These are phyloP conservation scores for Globisporangium iwayamae DNA, from an alignment of 352 stramenopile species.

Conservation along the genomic window DNA sequence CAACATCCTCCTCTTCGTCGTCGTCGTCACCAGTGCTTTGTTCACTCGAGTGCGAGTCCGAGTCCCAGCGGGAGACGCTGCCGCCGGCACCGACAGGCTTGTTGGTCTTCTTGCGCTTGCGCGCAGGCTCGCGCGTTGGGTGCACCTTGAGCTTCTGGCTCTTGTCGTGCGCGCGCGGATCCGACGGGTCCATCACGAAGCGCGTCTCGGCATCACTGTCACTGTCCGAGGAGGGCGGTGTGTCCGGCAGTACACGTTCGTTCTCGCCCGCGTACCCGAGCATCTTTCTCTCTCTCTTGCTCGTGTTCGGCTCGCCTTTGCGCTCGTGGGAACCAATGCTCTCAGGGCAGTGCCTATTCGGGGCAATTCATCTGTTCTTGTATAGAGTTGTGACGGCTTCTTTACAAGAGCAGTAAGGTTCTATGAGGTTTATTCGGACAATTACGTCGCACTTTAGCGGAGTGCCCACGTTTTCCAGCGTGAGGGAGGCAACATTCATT, in stretches of 20 bases:
- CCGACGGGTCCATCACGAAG: conserved; percentile 75
- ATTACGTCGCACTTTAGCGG: conserved; percentile 4
- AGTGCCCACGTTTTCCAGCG: not conserved
- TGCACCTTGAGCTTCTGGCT: conserved; percentile 26
- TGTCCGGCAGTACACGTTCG: conserved; percentile 26
- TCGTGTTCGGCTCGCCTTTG: not conserved
- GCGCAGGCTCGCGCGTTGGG: conserved; percentile 21
- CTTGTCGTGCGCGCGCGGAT: conserved; percentile 59
- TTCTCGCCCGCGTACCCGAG: conserved; percentile 30
- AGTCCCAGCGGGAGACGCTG: conserved; percentile 54
- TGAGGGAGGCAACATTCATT: not conserved
- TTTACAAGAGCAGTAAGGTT: conserved; percentile 21
- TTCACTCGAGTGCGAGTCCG: conserved; percentile 32
- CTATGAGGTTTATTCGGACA: conserved; percentile 10
- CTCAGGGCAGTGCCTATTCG: conserved; percentile 12
- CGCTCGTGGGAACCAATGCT: conserved; percentile 15
- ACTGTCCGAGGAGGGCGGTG: conserved; percentile 27
- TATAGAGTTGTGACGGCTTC: conserved; percentile 1
- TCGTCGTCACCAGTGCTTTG: conserved; percentile 12
- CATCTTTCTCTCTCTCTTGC: conserved; percentile 14
- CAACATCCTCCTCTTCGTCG: conserved; percentile 35
- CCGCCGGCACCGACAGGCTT: conserved; percentile 4
- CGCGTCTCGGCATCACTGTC: conserved; percentile 43
- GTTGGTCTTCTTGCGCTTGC: conserved; percentile 21
- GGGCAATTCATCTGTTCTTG: conserved; percentile 6